Base-by-base conservation (phyloP, 1,284 basidiomycete genomes). In the Sporisorium reilianum region DNA sequence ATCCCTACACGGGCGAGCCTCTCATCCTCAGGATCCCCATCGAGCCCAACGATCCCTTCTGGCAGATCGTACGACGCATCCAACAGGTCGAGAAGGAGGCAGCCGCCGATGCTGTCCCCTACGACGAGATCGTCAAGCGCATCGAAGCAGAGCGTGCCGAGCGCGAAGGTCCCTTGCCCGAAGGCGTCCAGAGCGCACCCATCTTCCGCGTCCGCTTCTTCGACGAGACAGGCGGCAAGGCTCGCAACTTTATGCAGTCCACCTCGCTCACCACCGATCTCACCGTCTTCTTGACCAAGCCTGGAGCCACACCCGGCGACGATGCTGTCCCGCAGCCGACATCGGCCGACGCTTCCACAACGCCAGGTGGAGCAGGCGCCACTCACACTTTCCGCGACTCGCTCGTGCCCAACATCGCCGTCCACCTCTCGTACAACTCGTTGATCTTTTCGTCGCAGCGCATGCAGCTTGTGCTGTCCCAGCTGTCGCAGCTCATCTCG, bases 141-240 rank as follows among this genome's bases (percentile, higher is more conserved):
- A 51, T 83, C 40, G 78, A 80, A 48, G 68, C 60, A 5, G 78
- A 81, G 30, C 66, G 75, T 28, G 57, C 48, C n/a, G 75, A 69
- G 36, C 69, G 75, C 9, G 73, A 78, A 55, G 70, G 72, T 23
- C 59, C 71, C 4, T 49, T 76, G 23, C 63, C 71, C 2, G 74
- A 71, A 41, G 80, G 72, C 36, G 67, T 69, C 6, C 69, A 67
- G 45, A 73, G 64, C 38, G 67, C 78, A 2, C 86, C 86, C n/a
- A 78, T 99, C 38, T 99, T 97, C 87, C 90, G 95, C 42, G 95
- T 98, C 49, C 91, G 95, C 26, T 98, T 98, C 88, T 95, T 98
- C 84, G 96, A 98, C 84, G 93, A 93, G 84, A 94, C 91, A 3
- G 92, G 92, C 71, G 86, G 89, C 50, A 89, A 79, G 54, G 76